phyloP scores from a whole-genome alignment of 371 early-diverging fungal genomes.

The Funneliformis caledonium region DNA sequence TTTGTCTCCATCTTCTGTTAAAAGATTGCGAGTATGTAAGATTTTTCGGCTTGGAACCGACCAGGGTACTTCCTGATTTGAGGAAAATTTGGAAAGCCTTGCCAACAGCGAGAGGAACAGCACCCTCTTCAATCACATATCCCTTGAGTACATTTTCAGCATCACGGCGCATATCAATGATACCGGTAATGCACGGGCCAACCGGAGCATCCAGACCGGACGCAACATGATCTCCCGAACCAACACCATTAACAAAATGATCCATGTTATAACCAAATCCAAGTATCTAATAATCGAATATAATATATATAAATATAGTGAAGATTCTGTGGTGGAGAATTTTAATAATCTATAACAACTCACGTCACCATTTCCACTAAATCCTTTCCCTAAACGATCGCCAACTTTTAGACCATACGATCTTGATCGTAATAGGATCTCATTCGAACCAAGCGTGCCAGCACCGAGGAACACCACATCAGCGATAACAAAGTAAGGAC shows the following conservation, averaged over 20 bases:
- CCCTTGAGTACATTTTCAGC: conserved; percentile 49
- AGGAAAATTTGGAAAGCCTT: conserved; percentile 41
- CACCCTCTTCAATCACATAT: conserved; percentile 53
- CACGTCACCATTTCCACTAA: conserved; percentile 54
- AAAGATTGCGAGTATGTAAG: conserved; percentile 42
- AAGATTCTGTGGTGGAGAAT: not conserved
- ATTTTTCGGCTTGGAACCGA: conserved; percentile 40
- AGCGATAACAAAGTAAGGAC: conserved; percentile 50
- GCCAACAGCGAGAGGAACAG: conserved; percentile 45
- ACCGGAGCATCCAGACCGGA: conserved; percentile 44
- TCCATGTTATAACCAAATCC: conserved; percentile 35
- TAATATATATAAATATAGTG: not conserved
- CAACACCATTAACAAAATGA: conserved; percentile 39
- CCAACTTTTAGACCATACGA: conserved; percentile 45
- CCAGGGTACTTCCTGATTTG: conserved; percentile 42
- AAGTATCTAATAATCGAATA: conserved; percentile 21
- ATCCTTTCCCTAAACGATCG: conserved; percentile 48
- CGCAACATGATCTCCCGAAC: conserved; percentile 27
- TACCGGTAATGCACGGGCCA: conserved; percentile 51
- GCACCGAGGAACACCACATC: conserved; percentile 50
- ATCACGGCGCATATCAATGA: conserved; percentile 48
- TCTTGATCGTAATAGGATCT: conserved; percentile 49
- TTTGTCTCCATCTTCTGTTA: conserved; percentile 42
- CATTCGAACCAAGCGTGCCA: conserved; percentile 49
- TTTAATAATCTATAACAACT: conserved; percentile 33